Conservation (phyloP, 1,284 basidiomycete genomes). For the Apiotrichum laibachii region DNA sequence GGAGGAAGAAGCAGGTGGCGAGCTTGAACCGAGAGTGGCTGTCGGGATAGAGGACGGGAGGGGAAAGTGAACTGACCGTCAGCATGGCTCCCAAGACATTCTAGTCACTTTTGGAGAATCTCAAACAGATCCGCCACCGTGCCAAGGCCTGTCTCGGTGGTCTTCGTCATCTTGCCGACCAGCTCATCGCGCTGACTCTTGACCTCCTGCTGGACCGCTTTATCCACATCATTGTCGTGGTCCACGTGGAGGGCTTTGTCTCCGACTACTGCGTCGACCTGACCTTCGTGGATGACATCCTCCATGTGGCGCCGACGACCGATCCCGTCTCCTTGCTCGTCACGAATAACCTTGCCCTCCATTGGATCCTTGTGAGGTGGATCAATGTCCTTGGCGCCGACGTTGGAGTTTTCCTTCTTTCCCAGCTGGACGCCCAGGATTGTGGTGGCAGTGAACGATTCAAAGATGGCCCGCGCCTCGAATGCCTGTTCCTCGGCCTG, state of each 20-base stretch:
- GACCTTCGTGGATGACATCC: background rate
- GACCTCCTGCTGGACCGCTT: slow-evolving; percentile 30
- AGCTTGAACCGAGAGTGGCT: slow-evolving; percentile 50
- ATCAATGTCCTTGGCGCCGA: background rate
- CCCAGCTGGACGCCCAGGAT: background rate
- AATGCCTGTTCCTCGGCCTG: background rate
- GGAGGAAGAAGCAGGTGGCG: slow-evolving; percentile 50
- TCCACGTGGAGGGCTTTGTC: background rate
- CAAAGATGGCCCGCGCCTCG: background rate
- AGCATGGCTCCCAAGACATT: slow-evolving; percentile 55
- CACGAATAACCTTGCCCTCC: background rate
- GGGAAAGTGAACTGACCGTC: slow-evolving; percentile 53
- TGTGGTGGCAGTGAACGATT: background rate
- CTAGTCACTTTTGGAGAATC: slow-evolving; percentile 49
- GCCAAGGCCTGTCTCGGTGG: slow-evolving; percentile 47
- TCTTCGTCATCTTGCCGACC: slow-evolving; percentile 49
- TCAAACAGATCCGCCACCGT: slow-evolving; percentile 51
- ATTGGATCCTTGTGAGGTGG: background rate
- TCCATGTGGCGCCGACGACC: background rate
- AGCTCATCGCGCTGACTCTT: slow-evolving; percentile 51
- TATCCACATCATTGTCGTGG: background rate
- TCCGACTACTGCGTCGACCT: background rate
- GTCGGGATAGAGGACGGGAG: slow-evolving; percentile 49
- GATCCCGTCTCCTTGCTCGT: background rate
- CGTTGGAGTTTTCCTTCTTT: background rate